phyloP scores from a whole-genome alignment of 371 early-diverging fungal genomes.

The Mycotypha africana region DNA sequence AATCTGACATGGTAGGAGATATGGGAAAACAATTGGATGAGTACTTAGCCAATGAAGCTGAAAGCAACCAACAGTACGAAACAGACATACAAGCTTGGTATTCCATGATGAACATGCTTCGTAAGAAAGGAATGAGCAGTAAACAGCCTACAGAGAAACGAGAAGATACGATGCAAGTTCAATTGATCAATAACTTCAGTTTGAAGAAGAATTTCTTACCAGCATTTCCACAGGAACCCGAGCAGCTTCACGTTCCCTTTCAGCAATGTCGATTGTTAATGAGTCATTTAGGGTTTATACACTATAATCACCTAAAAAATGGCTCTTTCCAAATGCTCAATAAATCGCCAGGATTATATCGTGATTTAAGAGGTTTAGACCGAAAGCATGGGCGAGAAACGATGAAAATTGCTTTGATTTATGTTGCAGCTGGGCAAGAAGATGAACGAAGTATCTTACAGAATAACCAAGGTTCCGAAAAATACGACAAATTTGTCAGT shows the following conservation, averaged over 20 bases:
- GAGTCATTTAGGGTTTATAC: constrained; percentile 70
- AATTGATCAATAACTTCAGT: constrained; percentile 41
- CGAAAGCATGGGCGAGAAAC: constrained; percentile 73
- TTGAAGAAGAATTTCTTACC: constrained; percentile 53
- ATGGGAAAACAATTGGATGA: constrained; percentile 39
- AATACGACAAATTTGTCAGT: constrained; percentile 77
- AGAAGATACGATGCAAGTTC: constrained; percentile 23
- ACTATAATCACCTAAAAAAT: constrained; percentile 70
- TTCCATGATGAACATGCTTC: constrained; percentile 41
- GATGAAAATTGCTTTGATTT: constrained; percentile 86
- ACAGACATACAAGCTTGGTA: constrained; percentile 40
- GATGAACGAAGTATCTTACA: constrained; percentile 79
- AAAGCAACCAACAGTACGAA: constrained; percentile 29
- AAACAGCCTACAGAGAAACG: constrained; percentile 13
- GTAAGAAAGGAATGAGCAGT: constrained; percentile 27
- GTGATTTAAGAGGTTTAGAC: constrained; percentile 77
- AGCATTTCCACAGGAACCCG: constrained; percentile 47
- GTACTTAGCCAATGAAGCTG: constrained; percentile 53
- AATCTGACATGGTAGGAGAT: constrained; percentile 29
- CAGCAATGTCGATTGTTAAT: constrained; percentile 64
- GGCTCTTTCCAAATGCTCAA: constrained; percentile 63
- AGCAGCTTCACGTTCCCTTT: constrained; percentile 51
- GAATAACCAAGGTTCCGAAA: constrained; percentile 62
- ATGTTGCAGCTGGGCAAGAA: constrained; percentile 90
- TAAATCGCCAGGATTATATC: constrained; percentile 57